Conservation (phyloP, 345 rosid species). For the Lepidium africanum region DNA sequence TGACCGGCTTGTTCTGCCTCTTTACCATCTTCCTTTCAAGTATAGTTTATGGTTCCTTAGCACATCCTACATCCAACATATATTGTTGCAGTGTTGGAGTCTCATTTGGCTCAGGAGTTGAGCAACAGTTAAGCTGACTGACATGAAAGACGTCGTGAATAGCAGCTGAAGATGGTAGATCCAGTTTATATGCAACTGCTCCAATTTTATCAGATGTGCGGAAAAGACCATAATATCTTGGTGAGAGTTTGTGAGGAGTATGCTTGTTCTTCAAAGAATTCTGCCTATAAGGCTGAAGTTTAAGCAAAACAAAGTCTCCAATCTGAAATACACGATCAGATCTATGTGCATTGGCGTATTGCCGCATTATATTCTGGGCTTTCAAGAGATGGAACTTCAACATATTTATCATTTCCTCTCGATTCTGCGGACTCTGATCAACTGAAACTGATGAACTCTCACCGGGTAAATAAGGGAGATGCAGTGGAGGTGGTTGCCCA, state of each 20-base stretch:
- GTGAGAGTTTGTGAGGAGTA: too few species aligned
- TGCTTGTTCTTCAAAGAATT: background rate
- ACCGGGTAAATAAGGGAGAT: background rate
- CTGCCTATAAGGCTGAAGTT: background rate
- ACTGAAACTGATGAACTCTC: background rate
- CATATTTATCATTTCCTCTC: background rate
- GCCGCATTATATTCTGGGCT: background rate
- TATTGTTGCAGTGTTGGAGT: background rate
- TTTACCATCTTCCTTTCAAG: background rate
- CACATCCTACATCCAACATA: background rate
- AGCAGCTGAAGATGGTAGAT: too few species aligned
- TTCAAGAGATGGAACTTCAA: background rate
- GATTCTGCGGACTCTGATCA: background rate
- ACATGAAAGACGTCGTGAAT: background rate
- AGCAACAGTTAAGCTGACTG: background rate
- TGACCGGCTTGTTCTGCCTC: background rate
- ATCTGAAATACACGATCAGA: background rate
- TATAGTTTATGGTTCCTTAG: background rate
- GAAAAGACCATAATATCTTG: too few species aligned
- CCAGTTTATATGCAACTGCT: too few species aligned
- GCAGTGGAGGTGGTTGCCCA: too few species aligned
- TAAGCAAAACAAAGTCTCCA: background rate
- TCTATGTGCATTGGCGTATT: background rate
- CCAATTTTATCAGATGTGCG: too few species aligned
- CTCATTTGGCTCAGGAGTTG: fast-evolving